Percentiles rank a stretch among this genome's conserved stretches.
Evolutionary conservation across 192 early-diverging fungal species (phyloP).

Genomic region (Coemansia sp.): DNA sequence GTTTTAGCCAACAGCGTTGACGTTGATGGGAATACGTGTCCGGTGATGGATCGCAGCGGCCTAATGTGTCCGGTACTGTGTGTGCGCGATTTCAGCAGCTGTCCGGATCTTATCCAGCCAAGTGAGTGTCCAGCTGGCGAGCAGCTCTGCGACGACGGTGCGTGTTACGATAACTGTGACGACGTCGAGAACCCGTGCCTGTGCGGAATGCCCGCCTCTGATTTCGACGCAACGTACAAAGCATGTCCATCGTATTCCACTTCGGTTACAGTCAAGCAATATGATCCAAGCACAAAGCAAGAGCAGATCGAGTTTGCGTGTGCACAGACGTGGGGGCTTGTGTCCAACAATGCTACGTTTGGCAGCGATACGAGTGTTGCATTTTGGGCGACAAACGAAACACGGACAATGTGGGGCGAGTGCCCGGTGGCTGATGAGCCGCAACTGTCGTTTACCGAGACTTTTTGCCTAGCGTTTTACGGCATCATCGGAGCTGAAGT

Average conservation of each 20-base stretch:
- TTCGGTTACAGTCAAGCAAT: constrained; percentile 47
- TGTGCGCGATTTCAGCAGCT: constrained; percentile 24
- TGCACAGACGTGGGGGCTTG: constrained; percentile 27
- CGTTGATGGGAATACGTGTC: constrained; percentile 54
- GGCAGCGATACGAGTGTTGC: constrained; percentile 7
- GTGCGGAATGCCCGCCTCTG: not conserved
- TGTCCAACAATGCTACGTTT: constrained; percentile 15
- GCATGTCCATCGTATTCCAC: not conserved
- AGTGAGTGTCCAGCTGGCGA: constrained; percentile 33
- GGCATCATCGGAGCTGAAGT: not conserved
- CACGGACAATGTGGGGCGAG: not conserved
- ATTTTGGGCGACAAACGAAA: constrained; percentile 21
- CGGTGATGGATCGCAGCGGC: constrained; percentile 49
- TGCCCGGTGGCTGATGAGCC: not conserved
- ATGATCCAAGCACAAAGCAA: constrained; percentile 55
- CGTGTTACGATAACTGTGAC: constrained; percentile 27
- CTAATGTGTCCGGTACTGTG: constrained; percentile 58
- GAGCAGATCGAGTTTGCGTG: constrained; percentile 38
- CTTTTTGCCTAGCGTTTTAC: not conserved
- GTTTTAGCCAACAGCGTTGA: constrained; percentile 54
- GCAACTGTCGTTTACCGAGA: not conserved
- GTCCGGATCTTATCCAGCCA: constrained; percentile 26
- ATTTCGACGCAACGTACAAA: not conserved
- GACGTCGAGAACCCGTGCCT: not conserved
- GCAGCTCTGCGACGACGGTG: constrained; percentile 54